Base-by-base conservation (phyloP, 2,329 filamentous ascomycete genomes). In the Pseudogymnoascus sp. region DNA sequence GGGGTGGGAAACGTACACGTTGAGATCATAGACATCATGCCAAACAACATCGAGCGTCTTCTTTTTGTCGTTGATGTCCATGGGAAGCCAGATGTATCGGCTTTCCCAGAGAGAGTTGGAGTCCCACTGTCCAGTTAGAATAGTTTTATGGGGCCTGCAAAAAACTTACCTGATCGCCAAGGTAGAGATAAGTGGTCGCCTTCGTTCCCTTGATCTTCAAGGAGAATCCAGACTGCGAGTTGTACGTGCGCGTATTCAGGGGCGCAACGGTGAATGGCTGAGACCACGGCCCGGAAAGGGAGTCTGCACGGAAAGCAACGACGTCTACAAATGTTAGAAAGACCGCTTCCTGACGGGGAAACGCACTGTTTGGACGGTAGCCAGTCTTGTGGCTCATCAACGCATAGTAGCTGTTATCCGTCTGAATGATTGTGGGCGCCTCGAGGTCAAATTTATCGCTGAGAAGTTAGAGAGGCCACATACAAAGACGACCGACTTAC, bases 341-440 rank as follows among this genome's bases (percentile, higher is more conserved):
- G 21, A 50, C 47, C 26, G 53, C 7, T 33, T 19, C 6, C 28
- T 17, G 11, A 13, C 13, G 4, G 2, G 3, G 15, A 0, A 64
- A 64, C 70, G 65, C 53, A 74, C 77, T 85, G 61, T 86, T 86
- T 0, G 83, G 83, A n/a, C 83, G 75, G 63, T 86, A 86, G 0
- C 83, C 83, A 0, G 83, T 86, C 75, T 86, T 86, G 66, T 86
- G 83, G 67, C 81, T 84, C 83, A 86, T 85, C 36, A 86, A 68
- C 0, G 82, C 81, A 67, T 81, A 86, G 67, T 86, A 86, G 67
- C 81, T 83, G 64, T 78, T 76, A 35, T 86, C 82, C 0, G 83
- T 86, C 69, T 85, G 83, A 5, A 86, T 75, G 61, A 86, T 85
- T 0, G 81, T 83, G 0, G 83, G 83, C 0, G 83, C 83, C 67